Conservation (phyloP, 2,329 filamentous ascomycete genomes). For the Ascochyta rabiei region DNA sequence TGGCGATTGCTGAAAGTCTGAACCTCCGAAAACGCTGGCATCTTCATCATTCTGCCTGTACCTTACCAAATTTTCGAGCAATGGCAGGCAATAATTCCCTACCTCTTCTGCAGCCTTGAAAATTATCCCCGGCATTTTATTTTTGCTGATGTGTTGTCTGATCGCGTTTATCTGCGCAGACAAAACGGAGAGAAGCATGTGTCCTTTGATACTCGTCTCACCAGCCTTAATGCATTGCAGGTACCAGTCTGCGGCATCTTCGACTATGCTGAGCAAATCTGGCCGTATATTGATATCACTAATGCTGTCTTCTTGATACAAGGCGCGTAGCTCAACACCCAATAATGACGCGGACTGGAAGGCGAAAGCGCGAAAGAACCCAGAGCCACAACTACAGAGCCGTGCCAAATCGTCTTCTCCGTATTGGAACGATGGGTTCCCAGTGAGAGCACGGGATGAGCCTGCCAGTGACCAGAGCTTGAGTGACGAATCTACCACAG, state of each 20-base stretch:
- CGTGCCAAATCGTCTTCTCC: slow-evolving; percentile 24
- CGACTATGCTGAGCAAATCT: slow-evolving; percentile 26
- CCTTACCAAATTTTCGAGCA: slow-evolving; percentile 28
- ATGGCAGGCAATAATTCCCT: slow-evolving; percentile 20
- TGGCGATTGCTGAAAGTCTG: slow-evolving; percentile 16
- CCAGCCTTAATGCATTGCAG: slow-evolving; percentile 33
- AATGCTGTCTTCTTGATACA: slow-evolving; percentile 35
- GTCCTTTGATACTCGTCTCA: slow-evolving; percentile 40
- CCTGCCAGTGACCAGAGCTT: slow-evolving; percentile 33
- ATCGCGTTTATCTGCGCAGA: slow-evolving; percentile 30
- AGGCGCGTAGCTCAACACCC: slow-evolving; percentile 27
- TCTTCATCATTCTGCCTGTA: background rate
- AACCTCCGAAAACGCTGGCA: background rate
- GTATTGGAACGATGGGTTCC: background rate
- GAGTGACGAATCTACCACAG: slow-evolving; percentile 33
- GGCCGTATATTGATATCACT: slow-evolving; percentile 23
- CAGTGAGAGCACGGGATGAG: slow-evolving; percentile 2
- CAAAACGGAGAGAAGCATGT: slow-evolving; percentile 30
- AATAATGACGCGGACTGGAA: slow-evolving; percentile 33
- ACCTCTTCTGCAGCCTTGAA: slow-evolving; percentile 24
- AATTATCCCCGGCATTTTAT: slow-evolving; percentile 23
- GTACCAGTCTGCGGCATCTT: slow-evolving; percentile 31
- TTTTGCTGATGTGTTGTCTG: slow-evolving; percentile 13
- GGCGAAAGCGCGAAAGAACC: slow-evolving; percentile 32
- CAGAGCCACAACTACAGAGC: slow-evolving; percentile 29